A percentile compares a stretch with the other conserved stretches of the same genome.
These are phyloP conservation scores for Xenosphaeropsis pyriputrescens DNA, from an alignment of 2,329 filamentous ascomycete species.

Conservation along the genomic window DNA sequence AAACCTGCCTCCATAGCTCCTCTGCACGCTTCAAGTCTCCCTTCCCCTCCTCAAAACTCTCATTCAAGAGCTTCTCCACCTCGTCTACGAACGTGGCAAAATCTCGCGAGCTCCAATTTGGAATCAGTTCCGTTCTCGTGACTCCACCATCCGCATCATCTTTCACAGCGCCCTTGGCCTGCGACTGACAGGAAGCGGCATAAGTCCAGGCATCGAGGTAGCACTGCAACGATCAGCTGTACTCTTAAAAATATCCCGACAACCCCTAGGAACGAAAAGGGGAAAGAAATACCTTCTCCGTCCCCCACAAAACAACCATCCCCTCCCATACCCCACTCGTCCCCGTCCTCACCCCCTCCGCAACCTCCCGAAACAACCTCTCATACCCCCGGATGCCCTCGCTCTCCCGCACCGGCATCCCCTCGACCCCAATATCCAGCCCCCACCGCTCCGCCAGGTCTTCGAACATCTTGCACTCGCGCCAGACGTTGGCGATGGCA, in stretches of 20 bases:
- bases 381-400: slow-evolving; percentile 23
- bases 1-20: too few species aligned
- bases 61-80: slow-evolving; percentile 39
- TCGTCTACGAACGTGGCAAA: slow-evolving; percentile 44
- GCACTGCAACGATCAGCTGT: slow-evolving; percentile 13
- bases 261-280: too few species aligned
- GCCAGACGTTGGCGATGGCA: slow-evolving; percentile 49
- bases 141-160: slow-evolving; percentile 48
- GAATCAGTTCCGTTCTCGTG: slow-evolving; percentile 47
- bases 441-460: slow-evolving; percentile 45
- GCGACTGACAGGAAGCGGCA: slow-evolving; percentile 19
- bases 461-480: slow-evolving; percentile 54
- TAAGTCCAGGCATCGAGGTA: slow-evolving; percentile 46
- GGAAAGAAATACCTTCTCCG: slow-evolving; percentile 36
- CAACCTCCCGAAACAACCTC: slow-evolving; percentile 37
- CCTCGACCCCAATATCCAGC: slow-evolving; percentile 26
- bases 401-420: slow-evolving; percentile 21
- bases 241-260: too few species aligned
- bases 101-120: slow-evolving; percentile 50
- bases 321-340: slow-evolving; percentile 35
- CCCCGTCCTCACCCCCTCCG: neutral
- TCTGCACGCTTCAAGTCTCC: too few species aligned
- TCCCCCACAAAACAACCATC: slow-evolving; percentile 63
- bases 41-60: slow-evolving; percentile 26
- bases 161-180: slow-evolving; percentile 20